Evolutionary conservation across 352 stramenopile genomes (phyloP).

Genomic region (Phytophthora cryptogea): DNA sequence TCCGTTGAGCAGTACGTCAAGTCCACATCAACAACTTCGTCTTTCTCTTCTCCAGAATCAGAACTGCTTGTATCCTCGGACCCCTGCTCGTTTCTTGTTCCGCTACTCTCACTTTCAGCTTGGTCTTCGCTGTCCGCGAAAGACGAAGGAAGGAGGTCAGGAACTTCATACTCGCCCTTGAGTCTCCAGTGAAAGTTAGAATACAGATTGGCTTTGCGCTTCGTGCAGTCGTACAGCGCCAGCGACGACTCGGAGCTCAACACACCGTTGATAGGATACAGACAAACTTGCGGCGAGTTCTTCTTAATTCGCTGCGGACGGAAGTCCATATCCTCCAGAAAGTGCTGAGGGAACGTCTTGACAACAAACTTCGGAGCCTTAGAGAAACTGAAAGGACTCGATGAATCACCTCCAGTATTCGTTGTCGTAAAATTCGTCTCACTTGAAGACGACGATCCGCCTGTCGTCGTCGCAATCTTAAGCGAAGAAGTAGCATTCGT

Average conservation of each 20-base stretch:
- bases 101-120: slow-evolving; percentile 7
- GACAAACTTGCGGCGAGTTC: slow-evolving; percentile 55
- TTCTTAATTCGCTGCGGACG: slow-evolving; percentile 86
- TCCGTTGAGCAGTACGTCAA: slow-evolving; percentile 84
- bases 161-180: slow-evolving; percentile 70
- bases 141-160: slow-evolving; percentile 42
- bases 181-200: slow-evolving; percentile 84
- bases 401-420: slow-evolving; percentile 16
- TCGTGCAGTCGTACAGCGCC: slow-evolving; percentile 66
- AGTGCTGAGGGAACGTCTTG: slow-evolving; percentile 87
- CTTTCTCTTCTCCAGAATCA: slow-evolving; percentile 17
- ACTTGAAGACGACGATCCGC: slow-evolving; percentile 28
- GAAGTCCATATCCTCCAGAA: slow-evolving; percentile 85
- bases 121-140: slow-evolving; percentile 5
- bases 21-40: slow-evolving; percentile 55
- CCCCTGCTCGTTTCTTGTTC: slow-evolving; percentile 11
- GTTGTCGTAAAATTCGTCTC: slow-evolving; percentile 42
- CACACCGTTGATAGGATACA: slow-evolving; percentile 79
- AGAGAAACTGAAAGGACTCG: slow-evolving; percentile 20
- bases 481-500: slow-evolving; percentile 12
- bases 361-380: slow-evolving; percentile 57
- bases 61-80: slow-evolving; percentile 7
- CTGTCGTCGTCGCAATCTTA: slow-evolving; percentile 31
- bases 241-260: slow-evolving; percentile 73
- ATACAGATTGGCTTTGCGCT: slow-evolving; percentile 60